These are phyloP conservation scores for Alternaria dauci DNA, from an alignment of 2,329 filamentous ascomycete genomes.

Conservation along the genomic window DNA sequence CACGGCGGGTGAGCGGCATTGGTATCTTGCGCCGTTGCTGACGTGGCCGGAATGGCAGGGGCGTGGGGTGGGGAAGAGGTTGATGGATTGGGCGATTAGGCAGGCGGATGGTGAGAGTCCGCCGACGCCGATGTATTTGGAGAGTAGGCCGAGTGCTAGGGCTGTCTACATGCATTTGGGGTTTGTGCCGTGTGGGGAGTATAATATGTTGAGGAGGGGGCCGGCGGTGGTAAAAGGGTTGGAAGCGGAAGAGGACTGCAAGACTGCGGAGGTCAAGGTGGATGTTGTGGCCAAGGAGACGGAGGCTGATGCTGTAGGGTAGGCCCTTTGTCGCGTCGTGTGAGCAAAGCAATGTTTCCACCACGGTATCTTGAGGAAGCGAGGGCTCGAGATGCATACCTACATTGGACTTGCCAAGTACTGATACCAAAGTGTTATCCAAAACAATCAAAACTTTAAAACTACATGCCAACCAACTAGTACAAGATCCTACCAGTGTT, in stretches of 20 bases:
- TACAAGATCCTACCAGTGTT: too few relatives aligned
- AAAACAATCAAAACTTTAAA: too few relatives aligned
- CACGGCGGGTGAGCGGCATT: constrained; percentile 36
- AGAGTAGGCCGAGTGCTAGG: constrained; percentile 34
- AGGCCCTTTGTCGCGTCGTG: too few relatives aligned
- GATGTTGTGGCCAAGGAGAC: not conserved
- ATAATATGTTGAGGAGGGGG: constrained; percentile 34
- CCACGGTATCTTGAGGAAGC: too few relatives aligned
- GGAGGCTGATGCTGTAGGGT: not conserved
- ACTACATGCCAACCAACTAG: too few relatives aligned
- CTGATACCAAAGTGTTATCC: too few relatives aligned
- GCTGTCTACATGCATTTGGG: constrained; percentile 43
- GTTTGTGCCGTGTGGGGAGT: constrained; percentile 33
- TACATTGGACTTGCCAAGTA: too few relatives aligned
- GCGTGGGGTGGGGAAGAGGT: constrained; percentile 34
- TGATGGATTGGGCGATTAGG: constrained; percentile 44
- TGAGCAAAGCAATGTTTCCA: too few relatives aligned
- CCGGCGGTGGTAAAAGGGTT: constrained; percentile 16
- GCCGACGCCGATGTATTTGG: constrained; percentile 41
- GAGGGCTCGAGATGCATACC: rapidly evolving
- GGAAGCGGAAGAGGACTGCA: constrained; percentile 7
- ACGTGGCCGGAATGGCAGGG: constrained; percentile 44
- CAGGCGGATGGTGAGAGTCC: constrained; percentile 38
- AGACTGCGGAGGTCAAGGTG: not conserved
- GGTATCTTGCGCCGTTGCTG: constrained; percentile 43